phyloP scores from a whole-genome alignment of 2,329 filamentous ascomycete genomes.

The Madurella mycetomatis region DNA sequence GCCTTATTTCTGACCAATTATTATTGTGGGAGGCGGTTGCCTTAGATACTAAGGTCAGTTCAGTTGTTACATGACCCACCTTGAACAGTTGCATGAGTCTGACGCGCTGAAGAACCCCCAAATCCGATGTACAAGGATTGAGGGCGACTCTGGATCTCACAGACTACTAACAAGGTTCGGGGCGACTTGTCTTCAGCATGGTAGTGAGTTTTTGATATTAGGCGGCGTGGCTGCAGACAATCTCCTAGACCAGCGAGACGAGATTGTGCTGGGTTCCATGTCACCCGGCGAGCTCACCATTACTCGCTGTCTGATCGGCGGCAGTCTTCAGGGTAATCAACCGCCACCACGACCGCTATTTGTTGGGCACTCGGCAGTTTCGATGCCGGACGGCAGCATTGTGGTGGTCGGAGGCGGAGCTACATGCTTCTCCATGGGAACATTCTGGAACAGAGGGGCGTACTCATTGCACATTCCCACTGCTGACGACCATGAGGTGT shows the following conservation, averaged over 20 bases:
- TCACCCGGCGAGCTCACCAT: conserved; percentile 25
- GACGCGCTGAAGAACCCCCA: conserved; percentile 24
- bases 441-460: conserved; percentile 69
- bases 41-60: conserved; percentile 37
- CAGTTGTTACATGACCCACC: conserved; percentile 17
- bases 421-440: conserved; percentile 87
- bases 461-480: conserved; percentile 36
- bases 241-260: conserved; percentile 44
- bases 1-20: conserved; percentile 56
- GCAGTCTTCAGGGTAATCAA: neutral
- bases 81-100: conserved; percentile 9
- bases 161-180: conserved; percentile 39
- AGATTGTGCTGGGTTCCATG: conserved; percentile 45
- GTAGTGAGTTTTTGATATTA: conserved; percentile 32
- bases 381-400: conserved; percentile 45
- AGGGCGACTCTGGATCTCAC: conserved; percentile 3
- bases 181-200: conserved; percentile 34
- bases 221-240: conserved; percentile 42
- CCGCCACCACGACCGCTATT: conserved; percentile 55
- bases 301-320: conserved; percentile 23
- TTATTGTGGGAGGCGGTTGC: conserved; percentile 59
- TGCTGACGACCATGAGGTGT: neutral
- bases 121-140: conserved; percentile 23
- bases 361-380: conserved; percentile 59
- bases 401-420: conserved; percentile 74